Conservation (phyloP, 2,329 filamentous ascomycete genomes). For the Cladosporium sp. region DNA sequence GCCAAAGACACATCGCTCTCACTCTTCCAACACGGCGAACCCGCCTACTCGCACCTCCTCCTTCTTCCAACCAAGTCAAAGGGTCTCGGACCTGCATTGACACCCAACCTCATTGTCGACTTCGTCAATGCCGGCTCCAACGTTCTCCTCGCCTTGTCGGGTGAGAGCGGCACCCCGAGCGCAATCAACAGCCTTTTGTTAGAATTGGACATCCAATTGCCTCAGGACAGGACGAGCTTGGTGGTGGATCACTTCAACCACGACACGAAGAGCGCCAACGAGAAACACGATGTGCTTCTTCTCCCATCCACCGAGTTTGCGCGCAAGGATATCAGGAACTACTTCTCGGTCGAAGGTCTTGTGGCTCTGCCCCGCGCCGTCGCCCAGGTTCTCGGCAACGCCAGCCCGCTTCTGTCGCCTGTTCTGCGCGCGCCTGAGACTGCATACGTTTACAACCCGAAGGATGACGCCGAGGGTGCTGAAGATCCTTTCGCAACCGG, state of each 20-base stretch:
- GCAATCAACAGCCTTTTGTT: slow-evolving; percentile 74
- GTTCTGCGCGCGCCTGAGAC: slow-evolving; percentile 78
- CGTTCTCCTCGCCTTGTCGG: slow-evolving; percentile 79
- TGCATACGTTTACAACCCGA: slow-evolving; percentile 90
- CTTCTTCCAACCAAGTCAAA: slow-evolving; percentile 88
- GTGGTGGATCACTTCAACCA: slow-evolving; percentile 97
- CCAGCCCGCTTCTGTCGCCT: slow-evolving; percentile 70
- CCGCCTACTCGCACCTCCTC: slow-evolving; percentile 85
- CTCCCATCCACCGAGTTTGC: slow-evolving; percentile 63
- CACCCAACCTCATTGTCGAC: slow-evolving; percentile 79
- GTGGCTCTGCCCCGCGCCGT: slow-evolving; percentile 79
- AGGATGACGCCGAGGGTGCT: slow-evolving; percentile 67
- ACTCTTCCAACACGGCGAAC: slow-evolving; percentile 82
- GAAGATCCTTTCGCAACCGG: slow-evolving; percentile 86
- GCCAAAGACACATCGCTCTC: slow-evolving; percentile 74
- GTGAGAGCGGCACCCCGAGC: slow-evolving; percentile 63
- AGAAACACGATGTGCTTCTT: slow-evolving; percentile 85
- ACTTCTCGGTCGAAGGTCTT: slow-evolving; percentile 66
- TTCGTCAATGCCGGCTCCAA: slow-evolving; percentile 93
- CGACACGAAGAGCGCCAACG: slow-evolving; percentile 69
- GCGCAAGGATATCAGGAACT: slow-evolving; percentile 68
- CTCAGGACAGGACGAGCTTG: slow-evolving; percentile 75
- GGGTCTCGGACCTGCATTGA: slow-evolving; percentile 84
- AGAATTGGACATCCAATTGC: slow-evolving; percentile 86
- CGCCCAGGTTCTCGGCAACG: slow-evolving; percentile 75